These are phyloP conservation scores for Verticillium albo-atrum DNA, from an alignment of 2,329 filamentous ascomycete species.

Conservation along the genomic window DNA sequence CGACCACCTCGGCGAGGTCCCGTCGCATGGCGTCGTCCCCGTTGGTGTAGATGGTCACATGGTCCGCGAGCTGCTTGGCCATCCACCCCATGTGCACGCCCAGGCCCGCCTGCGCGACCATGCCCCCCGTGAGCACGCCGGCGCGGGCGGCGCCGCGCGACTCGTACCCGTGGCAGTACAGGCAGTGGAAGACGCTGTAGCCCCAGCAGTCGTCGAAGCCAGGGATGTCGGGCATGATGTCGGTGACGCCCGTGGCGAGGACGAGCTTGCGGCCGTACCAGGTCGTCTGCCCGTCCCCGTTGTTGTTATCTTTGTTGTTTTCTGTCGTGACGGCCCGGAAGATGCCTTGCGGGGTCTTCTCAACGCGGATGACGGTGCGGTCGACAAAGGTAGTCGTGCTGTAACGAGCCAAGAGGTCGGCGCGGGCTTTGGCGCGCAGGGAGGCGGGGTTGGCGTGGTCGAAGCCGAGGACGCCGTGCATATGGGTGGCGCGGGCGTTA, in stretches of 20 bases:
- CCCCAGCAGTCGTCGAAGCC: slow-evolving; percentile 55
- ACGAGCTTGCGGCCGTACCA: slow-evolving; percentile 50
- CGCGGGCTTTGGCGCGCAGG: slow-evolving; percentile 27
- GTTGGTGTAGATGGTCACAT: slow-evolving; percentile 48
- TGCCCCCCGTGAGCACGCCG: slow-evolving; percentile 40
- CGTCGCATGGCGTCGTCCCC: slow-evolving; percentile 28
- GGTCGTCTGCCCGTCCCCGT: slow-evolving; percentile 32
- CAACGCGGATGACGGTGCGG: slow-evolving; percentile 22
- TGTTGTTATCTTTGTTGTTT: slow-evolving; percentile 25
- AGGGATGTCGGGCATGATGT: slow-evolving; percentile 42
- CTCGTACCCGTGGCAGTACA: slow-evolving; percentile 58
- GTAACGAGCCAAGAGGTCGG: slow-evolving; percentile 29
- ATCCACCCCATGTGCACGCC: slow-evolving; percentile 36
- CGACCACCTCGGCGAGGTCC: slow-evolving; percentile 21
- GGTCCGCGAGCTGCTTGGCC: slow-evolving; percentile 35
- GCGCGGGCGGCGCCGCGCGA: slow-evolving; percentile 41
- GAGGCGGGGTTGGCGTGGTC: slow-evolving; percentile 30
- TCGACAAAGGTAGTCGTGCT: slow-evolving; percentile 20
- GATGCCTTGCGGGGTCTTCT: slow-evolving; percentile 12
- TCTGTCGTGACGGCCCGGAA: slow-evolving; percentile 24
- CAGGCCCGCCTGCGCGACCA: slow-evolving; percentile 22
- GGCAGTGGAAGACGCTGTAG: slow-evolving; percentile 50
- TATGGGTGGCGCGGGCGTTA: slow-evolving; percentile 40
- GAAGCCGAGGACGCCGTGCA: slow-evolving; percentile 40
- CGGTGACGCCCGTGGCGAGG: slow-evolving; percentile 48